Evolutionary conservation across 2,329 filamentous ascomycete species (phyloP).

Genomic region (Delphinella strobiligena): DNA sequence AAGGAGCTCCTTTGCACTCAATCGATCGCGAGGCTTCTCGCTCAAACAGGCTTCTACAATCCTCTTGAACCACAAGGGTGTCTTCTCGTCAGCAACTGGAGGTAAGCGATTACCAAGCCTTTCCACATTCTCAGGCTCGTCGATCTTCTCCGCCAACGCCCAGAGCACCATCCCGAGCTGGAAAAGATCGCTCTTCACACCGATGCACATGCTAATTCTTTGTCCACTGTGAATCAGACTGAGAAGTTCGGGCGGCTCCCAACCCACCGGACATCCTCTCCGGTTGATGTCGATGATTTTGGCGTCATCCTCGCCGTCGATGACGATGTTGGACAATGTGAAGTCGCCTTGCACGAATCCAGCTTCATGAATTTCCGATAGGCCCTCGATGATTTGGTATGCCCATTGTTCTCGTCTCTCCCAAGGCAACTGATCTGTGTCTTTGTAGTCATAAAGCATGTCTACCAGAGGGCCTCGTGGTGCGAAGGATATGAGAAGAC

Average conservation of each 20-base stretch:
- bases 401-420: conserved; percentile 73
- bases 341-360: conserved; percentile 98
- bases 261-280: conserved; percentile 90
- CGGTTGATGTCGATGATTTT: conserved; percentile 99
- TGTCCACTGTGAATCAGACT: conserved; percentile 78
- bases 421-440: conserved; percentile 49
- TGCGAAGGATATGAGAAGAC: conserved; percentile 78
- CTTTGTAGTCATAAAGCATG: conserved; percentile 68
- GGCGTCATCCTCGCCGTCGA: conserved; percentile 71
- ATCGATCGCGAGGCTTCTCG: conserved; percentile 57
- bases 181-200: conserved; percentile 91
- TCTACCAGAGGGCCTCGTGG: conserved; percentile 81
- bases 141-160: conserved; percentile 75
- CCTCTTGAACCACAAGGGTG: conserved; percentile 68
- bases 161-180: conserved; percentile 96
- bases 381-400: conserved; percentile 74
- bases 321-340: conserved; percentile 91
- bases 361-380: conserved; percentile 87
- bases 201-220: conserved; percentile 91
- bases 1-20: conserved; percentile 62
- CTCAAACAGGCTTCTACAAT: conserved; percentile 69
- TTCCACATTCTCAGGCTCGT: conserved; percentile 73
- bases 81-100: conserved; percentile 41
- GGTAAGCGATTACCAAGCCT: conserved; percentile 48
- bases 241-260: conserved; percentile 90